These are phyloP conservation scores for Pyrus hybrid DNA, from an alignment of 331 rosid species.

Conservation along the genomic window DNA sequence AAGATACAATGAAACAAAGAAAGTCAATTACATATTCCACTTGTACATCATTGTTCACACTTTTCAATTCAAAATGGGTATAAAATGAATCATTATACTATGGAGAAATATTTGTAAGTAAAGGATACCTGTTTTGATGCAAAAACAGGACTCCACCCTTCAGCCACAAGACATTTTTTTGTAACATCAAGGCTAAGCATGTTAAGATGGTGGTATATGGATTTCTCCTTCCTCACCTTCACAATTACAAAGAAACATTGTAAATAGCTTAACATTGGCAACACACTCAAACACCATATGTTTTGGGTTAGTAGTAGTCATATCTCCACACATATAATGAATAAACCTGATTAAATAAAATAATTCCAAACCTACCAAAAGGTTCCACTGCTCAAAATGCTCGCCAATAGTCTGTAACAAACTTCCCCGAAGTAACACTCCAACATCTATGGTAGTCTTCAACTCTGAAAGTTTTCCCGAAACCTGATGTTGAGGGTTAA, in stretches of 20 bases:
- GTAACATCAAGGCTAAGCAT: constrained; percentile 98
- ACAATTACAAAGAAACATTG: constrained; percentile 21
- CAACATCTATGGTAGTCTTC: constrained; percentile 78
- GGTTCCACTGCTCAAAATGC: constrained; percentile 75
- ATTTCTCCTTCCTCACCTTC: constrained; percentile 93
- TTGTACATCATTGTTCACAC: background rate
- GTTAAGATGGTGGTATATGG: constrained; percentile 78
- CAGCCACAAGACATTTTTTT: constrained; percentile 91
- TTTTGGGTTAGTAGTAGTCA: background rate
- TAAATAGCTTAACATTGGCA: constrained; percentile 9
- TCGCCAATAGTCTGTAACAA: constrained; percentile 65
- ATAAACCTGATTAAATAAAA: background rate
- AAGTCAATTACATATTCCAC: background rate
- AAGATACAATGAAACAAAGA: constrained; percentile 5
- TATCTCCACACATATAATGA: background rate
- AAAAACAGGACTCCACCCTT: constrained; percentile 95
- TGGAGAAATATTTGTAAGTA: background rate
- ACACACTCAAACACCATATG: background rate
- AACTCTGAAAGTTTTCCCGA: constrained; percentile 70
- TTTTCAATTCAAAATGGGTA: background rate
- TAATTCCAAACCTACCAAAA: constrained; percentile 46
- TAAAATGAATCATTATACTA: background rate
- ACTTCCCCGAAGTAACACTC: constrained; percentile 55
- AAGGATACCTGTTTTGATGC: constrained; percentile 68
- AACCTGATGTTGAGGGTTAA: constrained; percentile 38